These are phyloP conservation scores for Nymphaea colorata DNA, from an alignment of 164 flowering plant genomes.

Conservation along the genomic window DNA sequence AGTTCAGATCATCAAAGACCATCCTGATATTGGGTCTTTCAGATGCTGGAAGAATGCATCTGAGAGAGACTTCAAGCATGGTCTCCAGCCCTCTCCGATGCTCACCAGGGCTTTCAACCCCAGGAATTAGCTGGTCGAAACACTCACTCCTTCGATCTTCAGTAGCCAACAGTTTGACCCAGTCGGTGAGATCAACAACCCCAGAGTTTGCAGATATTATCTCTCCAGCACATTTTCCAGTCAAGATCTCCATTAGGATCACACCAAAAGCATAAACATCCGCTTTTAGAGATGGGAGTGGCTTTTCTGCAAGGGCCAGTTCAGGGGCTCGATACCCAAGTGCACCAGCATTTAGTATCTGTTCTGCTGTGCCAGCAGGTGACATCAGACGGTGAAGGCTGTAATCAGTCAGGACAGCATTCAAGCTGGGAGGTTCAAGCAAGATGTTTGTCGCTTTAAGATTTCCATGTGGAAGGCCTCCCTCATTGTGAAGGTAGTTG, in stretches of 20 bases:
- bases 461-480: slow-evolving; percentile 71
- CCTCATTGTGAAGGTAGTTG: slow-evolving; percentile 55
- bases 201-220: slow-evolving; percentile 32
- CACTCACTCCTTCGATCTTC: slow-evolving; percentile 39
- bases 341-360: slow-evolving; percentile 58
- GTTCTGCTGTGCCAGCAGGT: slow-evolving; percentile 58
- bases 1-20: slow-evolving; percentile 42
- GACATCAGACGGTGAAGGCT: slow-evolving; percentile 68
- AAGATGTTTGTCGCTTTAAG: slow-evolving; percentile 64
- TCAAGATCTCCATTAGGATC: slow-evolving; percentile 52
- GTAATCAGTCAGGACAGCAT: slow-evolving; percentile 49
- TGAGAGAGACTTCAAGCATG: slow-evolving; percentile 46
- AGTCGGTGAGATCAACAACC: slow-evolving; percentile 53
- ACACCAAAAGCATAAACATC: slow-evolving; percentile 80
- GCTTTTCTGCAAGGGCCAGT: slow-evolving; percentile 56
- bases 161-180: slow-evolving; percentile 45
- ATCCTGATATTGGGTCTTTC: slow-evolving; percentile 62
- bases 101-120: slow-evolving; percentile 3
- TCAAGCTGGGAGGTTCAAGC: slow-evolving; percentile 26
- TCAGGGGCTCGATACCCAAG: slow-evolving; percentile 80
- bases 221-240: slow-evolving; percentile 56
- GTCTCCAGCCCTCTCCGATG: slow-evolving; percentile 19
- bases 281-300: slow-evolving; percentile 61
- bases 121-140: slow-evolving; percentile 26
- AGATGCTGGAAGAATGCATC: slow-evolving; percentile 51